Percentiles rank a stretch among this genome's conserved stretches.
Evolutionary conservation across 2,329 filamentous ascomycete species (phyloP).

Genomic region (Ascochyta pisi): DNA sequence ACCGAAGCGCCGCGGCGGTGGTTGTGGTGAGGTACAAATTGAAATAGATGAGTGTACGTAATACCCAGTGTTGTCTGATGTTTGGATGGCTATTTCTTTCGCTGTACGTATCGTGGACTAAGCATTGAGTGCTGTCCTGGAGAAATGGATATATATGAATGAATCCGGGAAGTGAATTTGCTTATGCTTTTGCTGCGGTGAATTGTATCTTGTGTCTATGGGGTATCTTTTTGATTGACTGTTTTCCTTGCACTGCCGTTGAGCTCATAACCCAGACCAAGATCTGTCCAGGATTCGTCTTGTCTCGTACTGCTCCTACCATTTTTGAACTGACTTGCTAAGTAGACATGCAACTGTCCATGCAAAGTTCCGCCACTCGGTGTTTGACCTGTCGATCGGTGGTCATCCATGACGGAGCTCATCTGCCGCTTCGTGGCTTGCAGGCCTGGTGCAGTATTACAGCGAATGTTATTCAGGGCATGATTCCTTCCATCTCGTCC

Average conservation of each 20-base stretch:
- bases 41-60: neutral
- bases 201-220: slow-evolving; percentile 16
- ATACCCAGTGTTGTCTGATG: slow-evolving; percentile 3
- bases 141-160: neutral
- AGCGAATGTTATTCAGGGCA: neutral
- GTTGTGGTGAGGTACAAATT: slow-evolving; percentile 13
- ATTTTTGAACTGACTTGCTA: too few relatives aligned
- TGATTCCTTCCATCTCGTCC: neutral
- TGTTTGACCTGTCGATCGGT: too few relatives aligned
- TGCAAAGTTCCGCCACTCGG: too few relatives aligned
- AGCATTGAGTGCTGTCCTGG: slow-evolving; percentile 9
- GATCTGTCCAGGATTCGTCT: too few relatives aligned
- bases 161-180: neutral
- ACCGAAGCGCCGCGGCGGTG: slow-evolving; percentile 26
- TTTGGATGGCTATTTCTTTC: slow-evolving; percentile 2
- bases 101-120: neutral
- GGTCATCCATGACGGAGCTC: neutral
- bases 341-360: too few relatives aligned
- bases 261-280: too few relatives aligned
- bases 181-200: neutral
- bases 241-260: too few relatives aligned
- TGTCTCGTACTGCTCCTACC: too few relatives aligned
- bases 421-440: neutral
- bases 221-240: slow-evolving; percentile 16
- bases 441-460: neutral